Evolutionary conservation across 129 eudicot species (phyloP).

Genomic region (Saussurea involucrata): DNA sequence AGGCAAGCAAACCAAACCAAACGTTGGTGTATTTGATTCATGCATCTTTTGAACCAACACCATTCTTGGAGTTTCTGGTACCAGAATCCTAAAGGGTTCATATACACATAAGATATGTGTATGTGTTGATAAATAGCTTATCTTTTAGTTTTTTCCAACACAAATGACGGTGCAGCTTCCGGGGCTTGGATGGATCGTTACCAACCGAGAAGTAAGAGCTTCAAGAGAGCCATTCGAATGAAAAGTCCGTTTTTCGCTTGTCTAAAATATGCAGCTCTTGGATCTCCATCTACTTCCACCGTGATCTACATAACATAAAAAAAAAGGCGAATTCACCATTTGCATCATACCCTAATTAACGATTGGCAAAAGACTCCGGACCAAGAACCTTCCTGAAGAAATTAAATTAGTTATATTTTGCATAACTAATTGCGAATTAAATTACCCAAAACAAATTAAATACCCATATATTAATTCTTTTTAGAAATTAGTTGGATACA

Average conservation of each 20-base stretch:
- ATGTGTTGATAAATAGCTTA: neutral
- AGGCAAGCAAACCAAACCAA: neutral
- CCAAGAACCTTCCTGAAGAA: neutral
- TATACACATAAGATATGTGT: neutral
- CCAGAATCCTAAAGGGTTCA: neutral
- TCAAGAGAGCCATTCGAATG: slow-evolving; percentile 92
- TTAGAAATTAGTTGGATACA: neutral
- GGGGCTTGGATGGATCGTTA: slow-evolving; percentile 12
- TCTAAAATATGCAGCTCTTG: slow-evolving; percentile 96
- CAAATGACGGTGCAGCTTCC: neutral
- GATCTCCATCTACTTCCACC: slow-evolving; percentile 91
- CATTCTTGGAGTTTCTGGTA: neutral
- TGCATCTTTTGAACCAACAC: slow-evolving; percentile 2
- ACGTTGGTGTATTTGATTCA: neutral
- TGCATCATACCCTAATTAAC: neutral
- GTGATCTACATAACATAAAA: slow-evolving; percentile 51
- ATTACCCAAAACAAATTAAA: neutral
- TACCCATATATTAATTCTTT: neutral
- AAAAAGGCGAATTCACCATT: neutral
- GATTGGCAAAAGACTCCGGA: neutral
- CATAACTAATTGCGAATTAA: neutral
- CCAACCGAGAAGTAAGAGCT: slow-evolving; percentile 95
- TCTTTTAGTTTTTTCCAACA: neutral
- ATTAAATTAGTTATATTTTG: no score
- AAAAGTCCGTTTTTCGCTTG: slow-evolving; percentile 97